Percentiles rank a stretch among this genome's conserved stretches.
Conservation (phyloP, 164 flowering plant species). For the Macadamia integrifolia region DNA sequence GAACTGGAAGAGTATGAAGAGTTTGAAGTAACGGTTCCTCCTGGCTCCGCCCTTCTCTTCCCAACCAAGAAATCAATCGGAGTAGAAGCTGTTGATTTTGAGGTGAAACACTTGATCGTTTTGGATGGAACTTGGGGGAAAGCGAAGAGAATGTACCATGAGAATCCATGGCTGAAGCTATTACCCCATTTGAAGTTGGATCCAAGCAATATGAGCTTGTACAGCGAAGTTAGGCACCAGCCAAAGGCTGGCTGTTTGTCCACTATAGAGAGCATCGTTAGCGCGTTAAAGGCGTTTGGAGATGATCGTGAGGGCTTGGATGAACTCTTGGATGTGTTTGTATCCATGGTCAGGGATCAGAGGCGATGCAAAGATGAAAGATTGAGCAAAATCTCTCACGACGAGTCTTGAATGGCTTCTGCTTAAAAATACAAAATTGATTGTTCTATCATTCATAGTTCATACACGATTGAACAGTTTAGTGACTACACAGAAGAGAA, state of each 20-base stretch:
- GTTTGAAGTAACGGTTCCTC: conserved; percentile 52
- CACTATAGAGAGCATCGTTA: conserved; percentile 83
- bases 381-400: conserved; percentile 23
- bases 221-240: conserved; percentile 65
- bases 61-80: conserved; percentile 50
- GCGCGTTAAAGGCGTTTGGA: conserved; percentile 64
- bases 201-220: conserved; percentile 54
- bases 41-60: conserved; percentile 65
- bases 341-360: conserved; percentile 81
- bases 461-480: no score
- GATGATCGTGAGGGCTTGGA: conserved; percentile 50
- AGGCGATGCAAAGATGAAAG: conserved; percentile 68
- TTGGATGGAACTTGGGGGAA: conserved; percentile 94
- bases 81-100: conserved; percentile 35
- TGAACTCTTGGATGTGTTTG: conserved; percentile 62
- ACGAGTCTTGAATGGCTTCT: neutral
- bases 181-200: conserved; percentile 80
- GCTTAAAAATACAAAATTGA: neutral
- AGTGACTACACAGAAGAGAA: no score
- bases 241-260: conserved; percentile 77
- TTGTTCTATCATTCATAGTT: no score
- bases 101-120: conserved; percentile 73
- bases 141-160: conserved; percentile 71
- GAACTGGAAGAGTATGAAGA: conserved; percentile 49
- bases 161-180: conserved; percentile 86